phyloP scores from a whole-genome alignment of 108 stramenopile genomes.

The Fragilaria crotonensis region DNA sequence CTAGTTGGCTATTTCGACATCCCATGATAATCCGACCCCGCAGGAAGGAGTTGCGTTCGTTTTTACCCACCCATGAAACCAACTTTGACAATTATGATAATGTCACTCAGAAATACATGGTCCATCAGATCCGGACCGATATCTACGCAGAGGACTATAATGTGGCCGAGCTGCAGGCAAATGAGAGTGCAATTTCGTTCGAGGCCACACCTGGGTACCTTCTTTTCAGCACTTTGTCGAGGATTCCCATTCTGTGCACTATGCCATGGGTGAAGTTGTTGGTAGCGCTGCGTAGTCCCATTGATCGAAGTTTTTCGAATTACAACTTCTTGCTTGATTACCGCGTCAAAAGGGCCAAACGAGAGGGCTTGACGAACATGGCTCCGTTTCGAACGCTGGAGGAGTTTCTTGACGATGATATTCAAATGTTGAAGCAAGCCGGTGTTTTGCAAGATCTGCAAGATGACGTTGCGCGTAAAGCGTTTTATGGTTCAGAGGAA shows the following conservation, averaged over 20 bases:
- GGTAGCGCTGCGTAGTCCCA: slow-evolving; percentile 13
- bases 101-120: slow-evolving; percentile 1
- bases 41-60: slow-evolving; percentile 11
- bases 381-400: slow-evolving; percentile 4
- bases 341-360: not conserved
- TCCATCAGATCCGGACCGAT: slow-evolving; percentile 1
- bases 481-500: not conserved
- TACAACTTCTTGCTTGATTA: slow-evolving; percentile 16
- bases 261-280: slow-evolving; percentile 22
- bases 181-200: slow-evolving; percentile 3
- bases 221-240: slow-evolving; percentile 6
- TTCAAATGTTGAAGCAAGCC: not conserved
- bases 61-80: not conserved
- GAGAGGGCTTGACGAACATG: not conserved
- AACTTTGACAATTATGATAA: slow-evolving; percentile 5
- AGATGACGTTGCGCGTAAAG: not conserved
- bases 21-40: slow-evolving; percentile 7
- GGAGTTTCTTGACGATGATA: slow-evolving; percentile 12
- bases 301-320: slow-evolving; percentile 14
- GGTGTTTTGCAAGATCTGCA: slow-evolving; percentile 3
- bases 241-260: slow-evolving; percentile 14
- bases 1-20: slow-evolving; percentile 5
- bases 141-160: slow-evolving; percentile 2
- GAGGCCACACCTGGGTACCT: slow-evolving; percentile 23
- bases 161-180: not conserved